Base-by-base conservation (phyloP, 2,329 filamentous ascomycete genomes). In the Hymenoscyphus repandus region DNA sequence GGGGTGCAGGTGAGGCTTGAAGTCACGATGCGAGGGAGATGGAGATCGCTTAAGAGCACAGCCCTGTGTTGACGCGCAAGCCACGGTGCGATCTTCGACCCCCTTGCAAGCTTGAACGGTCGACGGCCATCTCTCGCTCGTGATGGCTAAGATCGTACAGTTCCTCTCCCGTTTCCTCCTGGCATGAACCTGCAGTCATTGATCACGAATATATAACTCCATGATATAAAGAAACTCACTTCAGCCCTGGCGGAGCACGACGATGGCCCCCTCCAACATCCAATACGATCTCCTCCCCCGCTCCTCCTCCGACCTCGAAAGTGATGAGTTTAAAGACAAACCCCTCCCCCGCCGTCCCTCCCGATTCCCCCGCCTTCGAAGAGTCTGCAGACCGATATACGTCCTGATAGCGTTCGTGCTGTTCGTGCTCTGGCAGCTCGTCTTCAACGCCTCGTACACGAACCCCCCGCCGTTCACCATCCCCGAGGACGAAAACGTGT, bases 401-500 rank as follows among this genome's bases (percentile, higher is more conserved):
- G 39, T 66, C 40, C 38, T 61, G 12, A 17, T 61, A 10, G 45
- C 54, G 18, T 30, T 64, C 11, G 15, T 53, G 1, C 9, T 59
- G 15, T 56, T 66, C 17, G 34, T 65, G 5, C 20, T 41, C 31
- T 58, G 53, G 55, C 61, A 66, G 22, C 9, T 62, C 2, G 32
- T 55, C 5, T 64, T 75, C 32, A 70, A 70, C 7, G 70, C 72
- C 0, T 75, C 73, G 1, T 77, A 77, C 55, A 66, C 62, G 6
- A 62, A 63, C 30, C 68, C 68, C 2, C 70, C 69, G 6, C 53
- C 62, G 1, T 73, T 74, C 53, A 72, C 72, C 53, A 73, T 73
- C 53, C 58, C 65, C 0, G 52, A 57, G 40, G 72, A 79, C 45
- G 83, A 89, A 64, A 85, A 82, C 60, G 72, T 90, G n/a, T 90